Base-by-base conservation (phyloP, 225 moss, liverwort and hornwort species). In the Lunularia cruciata region DNA sequence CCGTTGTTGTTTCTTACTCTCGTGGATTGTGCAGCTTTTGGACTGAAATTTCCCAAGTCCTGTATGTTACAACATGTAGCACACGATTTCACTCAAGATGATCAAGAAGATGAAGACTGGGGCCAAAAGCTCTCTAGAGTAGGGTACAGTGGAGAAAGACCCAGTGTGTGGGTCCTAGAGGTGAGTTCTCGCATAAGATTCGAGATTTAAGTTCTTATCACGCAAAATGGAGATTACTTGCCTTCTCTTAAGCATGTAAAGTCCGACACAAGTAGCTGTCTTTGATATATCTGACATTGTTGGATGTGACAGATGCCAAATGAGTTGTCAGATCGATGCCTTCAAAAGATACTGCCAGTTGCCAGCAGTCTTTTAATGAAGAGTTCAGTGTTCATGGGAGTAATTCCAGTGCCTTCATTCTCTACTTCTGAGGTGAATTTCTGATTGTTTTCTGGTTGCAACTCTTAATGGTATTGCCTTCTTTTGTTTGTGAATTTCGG, bases 141-240 rank as follows among this genome's bases (percentile, higher is more conserved):
- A 52, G 94, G 94, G 8, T 94, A 84, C 61, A 78, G 77, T 78
- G 89, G 89, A 58, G 87, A 87, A 63, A 77, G 72, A 20, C 87
- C 84, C 18, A 91, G 87, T 77, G 73, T 79, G 30, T 94, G 94
- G 94, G 81, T 78, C 68, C 74, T 91, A 72, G 84, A 94, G 86
- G 94, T 94, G 68, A 34, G n/a, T n/a, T n/a, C n/a, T n/a, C n/a
- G n/a, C n/a, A n/a, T n/a, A n/a, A n/a, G n/a, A n/a, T n/a, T n/a
- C n/a, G n/a, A n/a, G n/a, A n/a, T n/a, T n/a, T n/a, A n/a, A n/a
- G n/a, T n/a, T n/a, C n/a, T n/a, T n/a, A n/a, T n/a, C n/a, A n/a
- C n/a, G n/a, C n/a, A n/a, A n/a, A n/a, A n/a, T n/a, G n/a, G n/a
- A n/a, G n/a, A 38, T 20, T 35, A n/a, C 26, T 40, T 40, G 40